Percentiles rank a stretch among this genome's conserved stretches.
Conservation (phyloP, 164 flowering plant species). For the Aristolochia fimbriata region DNA sequence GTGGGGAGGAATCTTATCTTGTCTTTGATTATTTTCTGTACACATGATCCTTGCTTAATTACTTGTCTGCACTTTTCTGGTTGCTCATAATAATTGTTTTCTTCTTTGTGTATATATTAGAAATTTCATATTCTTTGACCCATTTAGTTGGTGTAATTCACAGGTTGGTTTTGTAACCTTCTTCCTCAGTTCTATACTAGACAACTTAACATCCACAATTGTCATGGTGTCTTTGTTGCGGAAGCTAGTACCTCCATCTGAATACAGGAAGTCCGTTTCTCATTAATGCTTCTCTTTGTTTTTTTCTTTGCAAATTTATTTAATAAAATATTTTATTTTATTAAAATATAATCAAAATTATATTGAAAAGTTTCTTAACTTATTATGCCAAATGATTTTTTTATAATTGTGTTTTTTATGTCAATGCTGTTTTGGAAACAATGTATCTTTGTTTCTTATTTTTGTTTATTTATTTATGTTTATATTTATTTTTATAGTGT, state of each 20-base stretch:
- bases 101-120: no score
- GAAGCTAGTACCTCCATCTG: slow-evolving; percentile 90
- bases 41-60: no score
- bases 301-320: background rate
- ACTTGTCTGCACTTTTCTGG: no score
- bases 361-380: no score
- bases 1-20: no score
- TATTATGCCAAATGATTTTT: background rate
- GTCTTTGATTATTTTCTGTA: no score
- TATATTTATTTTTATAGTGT: no score
- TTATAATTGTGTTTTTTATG: background rate
- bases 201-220: slow-evolving; percentile 92
- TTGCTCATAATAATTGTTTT: no score
- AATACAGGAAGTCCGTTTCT: slow-evolving; percentile 78
- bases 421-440: background rate
- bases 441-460: background rate
- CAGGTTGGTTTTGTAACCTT: slow-evolving; percentile 95
- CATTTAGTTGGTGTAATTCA: background rate
- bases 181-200: slow-evolving; percentile 88
- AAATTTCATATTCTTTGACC: no score
- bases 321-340: no score
- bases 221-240: slow-evolving; percentile 93
- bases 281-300: background rate
- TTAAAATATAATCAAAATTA: no score
- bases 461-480: no score